Evolutionary conservation across 805 yeast genomes (phyloP).

Genomic region (Phaffomyces antillensis): DNA sequence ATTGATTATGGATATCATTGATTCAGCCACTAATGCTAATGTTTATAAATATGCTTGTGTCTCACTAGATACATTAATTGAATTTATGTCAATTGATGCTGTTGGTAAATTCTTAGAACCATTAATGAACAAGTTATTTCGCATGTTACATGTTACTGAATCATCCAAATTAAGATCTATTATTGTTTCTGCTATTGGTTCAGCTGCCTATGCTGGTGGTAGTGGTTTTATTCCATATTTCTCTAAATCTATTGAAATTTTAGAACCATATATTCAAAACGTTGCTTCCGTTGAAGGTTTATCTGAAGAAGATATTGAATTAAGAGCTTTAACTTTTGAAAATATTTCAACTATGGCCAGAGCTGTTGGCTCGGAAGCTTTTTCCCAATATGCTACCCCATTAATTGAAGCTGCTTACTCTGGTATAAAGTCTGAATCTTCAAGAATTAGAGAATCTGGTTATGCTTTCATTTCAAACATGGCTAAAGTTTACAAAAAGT

Average conservation of each 20-base stretch:
- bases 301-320: constrained; percentile 83
- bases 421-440: constrained; percentile 68
- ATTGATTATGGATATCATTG: constrained; percentile 78
- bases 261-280: constrained; percentile 75
- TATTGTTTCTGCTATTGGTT: constrained; percentile 92
- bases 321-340: constrained; percentile 89
- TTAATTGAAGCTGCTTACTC: constrained; percentile 81
- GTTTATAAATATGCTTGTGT: constrained; percentile 86
- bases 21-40: constrained; percentile 72
- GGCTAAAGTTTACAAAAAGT: constrained; percentile 91
- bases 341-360: constrained; percentile 91
- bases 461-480: constrained; percentile 87
- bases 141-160: constrained; percentile 70
- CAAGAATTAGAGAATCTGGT: constrained; percentile 90
- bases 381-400: constrained; percentile 80
- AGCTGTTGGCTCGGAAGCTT: constrained; percentile 90
- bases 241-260: constrained; percentile 65
- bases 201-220: constrained; percentile 95
- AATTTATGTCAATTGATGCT: constrained; percentile 83
- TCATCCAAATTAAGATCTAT: constrained; percentile 67
- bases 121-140: constrained; percentile 81
- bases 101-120: constrained; percentile 78
- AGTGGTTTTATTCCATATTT: constrained; percentile 82
- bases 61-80: constrained; percentile 88
- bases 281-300: constrained; percentile 65